Evolutionary conservation across 179 eudicot species (phyloP), one percentile per base, ranked within the genome.

Genomic region (Drosera spatulata): DNA sequence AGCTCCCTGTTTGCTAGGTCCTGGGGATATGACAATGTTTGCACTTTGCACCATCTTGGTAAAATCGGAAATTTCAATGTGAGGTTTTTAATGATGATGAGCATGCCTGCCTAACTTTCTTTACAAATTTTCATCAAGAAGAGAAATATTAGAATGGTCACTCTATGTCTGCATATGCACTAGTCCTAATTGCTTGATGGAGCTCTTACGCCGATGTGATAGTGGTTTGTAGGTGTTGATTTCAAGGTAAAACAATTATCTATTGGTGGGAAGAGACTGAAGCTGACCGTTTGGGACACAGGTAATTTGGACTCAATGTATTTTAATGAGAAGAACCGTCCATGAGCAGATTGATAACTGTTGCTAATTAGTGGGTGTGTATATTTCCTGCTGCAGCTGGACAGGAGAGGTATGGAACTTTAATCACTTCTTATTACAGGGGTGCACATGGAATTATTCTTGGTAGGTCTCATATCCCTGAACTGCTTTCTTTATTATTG

Each of bases 401-500:
- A 50, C 90, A 84, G 43, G 90, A 84, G 76, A 79, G 90, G 64
- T 84, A 81, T 66, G 84, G 86, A 57, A 64, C 86, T 44, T 61
- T 84, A 60, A 73, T 66, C 58, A 73, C 77, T 72, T 84, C 86
- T 22, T 84, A 81, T 56, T 84, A 84, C 62, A 72, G 90, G 76
- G 86, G 86, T 43, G 84, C 90, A 10, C 90, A 84, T 67, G 90
- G 84, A 40, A 79, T 81, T 12, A 76, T 84, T 51, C 82, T 84
- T 10, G 86, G 90, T 84, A 76, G 39, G 74, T 22, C 7, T 9
- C n/a, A 3, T 9, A 12, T 3, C 3, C 4, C 11, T 49, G 11
- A 9, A 9, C 11, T 3, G 11, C 10, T 49, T 39, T 41, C 41
- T 11, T 6, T 58, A 14, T 56, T 63, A 15, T 39, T 51, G 10